Base-by-base conservation (phyloP, 495 filamentous ascomycete genomes). In the Corynascus novoguineensis region DNA sequence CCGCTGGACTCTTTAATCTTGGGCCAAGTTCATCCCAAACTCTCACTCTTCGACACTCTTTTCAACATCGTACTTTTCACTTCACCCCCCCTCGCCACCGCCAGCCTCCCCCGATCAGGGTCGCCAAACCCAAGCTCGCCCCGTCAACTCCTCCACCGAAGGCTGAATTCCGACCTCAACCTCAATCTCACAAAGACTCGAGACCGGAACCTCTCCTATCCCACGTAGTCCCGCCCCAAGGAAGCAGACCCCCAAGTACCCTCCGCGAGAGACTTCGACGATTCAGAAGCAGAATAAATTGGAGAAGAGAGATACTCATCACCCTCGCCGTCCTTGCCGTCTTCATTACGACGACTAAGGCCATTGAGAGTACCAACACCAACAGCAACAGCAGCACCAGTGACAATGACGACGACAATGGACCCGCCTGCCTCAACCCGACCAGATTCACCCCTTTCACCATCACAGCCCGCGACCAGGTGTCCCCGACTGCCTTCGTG, bases 401-500 rank as follows among this genome's bases (percentile, higher is more conserved):
- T 25, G 1, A 28, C 44, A 28, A 28, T 25, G 11, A 29, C 44
- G 1, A 28, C 24, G 6, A 9, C 21, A 19, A 44, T 24, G 1
- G 5, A 24, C 35, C 9, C 15, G 14, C 10, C 32, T 44, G 29
- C 56, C 73, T 86, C 41, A 79, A 81, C 63, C 56, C 67, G 0
- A 49, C 53, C 10, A 68, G 66, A 14, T 92, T 92, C 67, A 77
- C 79, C 9, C 81, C 82, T 14, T 83, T 83, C 60, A 81, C 77
- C 17, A 78, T 97, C 46, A 74, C 81, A 3, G 73, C 77, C 3
- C 83, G 81, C 63, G 81, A 87, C 42, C 75, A 80, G 0, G 78
- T 95, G n/a, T 89, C 91, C 4, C 76, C 83, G 4, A 88, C 86
- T 0, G 86, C 85, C 60, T 82, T 86, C 64, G 80, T 96, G 47